phyloP scores from a whole-genome alignment of 2,329 filamentous ascomycete genomes.

The Talaromyces amestolkiae region DNA sequence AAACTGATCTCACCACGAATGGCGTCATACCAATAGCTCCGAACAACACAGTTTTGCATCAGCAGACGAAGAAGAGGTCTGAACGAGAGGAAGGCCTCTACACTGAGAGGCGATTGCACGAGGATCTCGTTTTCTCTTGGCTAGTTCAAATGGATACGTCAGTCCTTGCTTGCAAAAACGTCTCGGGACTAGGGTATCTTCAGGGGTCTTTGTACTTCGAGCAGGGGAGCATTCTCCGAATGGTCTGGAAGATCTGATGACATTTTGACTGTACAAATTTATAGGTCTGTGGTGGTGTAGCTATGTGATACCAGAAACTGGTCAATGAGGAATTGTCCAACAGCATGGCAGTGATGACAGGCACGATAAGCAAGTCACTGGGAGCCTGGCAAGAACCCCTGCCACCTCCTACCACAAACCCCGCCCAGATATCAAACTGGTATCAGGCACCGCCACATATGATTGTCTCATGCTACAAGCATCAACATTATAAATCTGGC shows the following conservation, averaged over 20 bases:
- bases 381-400: no score
- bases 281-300: not conserved
- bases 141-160: not conserved
- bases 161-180: not conserved
- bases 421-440: no score
- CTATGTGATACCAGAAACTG: not conserved
- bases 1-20: not conserved
- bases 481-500: no score
- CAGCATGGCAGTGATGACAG: not conserved
- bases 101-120: not conserved
- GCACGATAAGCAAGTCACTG: not conserved
- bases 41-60: not conserved
- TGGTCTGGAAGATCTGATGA: not conserved
- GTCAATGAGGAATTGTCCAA: not conserved
- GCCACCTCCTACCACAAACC: no score
- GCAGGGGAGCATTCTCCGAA: not conserved
- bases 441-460: no score
- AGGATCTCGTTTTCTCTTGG: not conserved
- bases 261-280: not conserved
- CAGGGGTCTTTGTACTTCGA: not conserved
- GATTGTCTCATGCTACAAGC: no score
- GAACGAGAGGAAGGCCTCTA: not conserved
- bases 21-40: not conserved
- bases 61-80: not conserved
- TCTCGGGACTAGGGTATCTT: not conserved